phyloP scores from a whole-genome alignment of 1,284 basidiomycete species.

The Ustilago shanxiensis region DNA sequence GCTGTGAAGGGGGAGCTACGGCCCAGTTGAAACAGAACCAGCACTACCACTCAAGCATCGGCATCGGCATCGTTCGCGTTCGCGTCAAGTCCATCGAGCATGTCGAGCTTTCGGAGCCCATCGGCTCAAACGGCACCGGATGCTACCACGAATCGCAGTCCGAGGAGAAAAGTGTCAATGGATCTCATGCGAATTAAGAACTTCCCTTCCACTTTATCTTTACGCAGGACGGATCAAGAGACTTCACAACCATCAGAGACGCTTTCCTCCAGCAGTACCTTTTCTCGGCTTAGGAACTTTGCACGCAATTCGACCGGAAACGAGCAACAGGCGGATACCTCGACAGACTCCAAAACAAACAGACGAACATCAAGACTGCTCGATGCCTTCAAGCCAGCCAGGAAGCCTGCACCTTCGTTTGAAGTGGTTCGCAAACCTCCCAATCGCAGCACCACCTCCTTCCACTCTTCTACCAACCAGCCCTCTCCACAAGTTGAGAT shows the following conservation, averaged over 20 bases:
- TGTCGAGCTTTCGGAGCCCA: constrained; percentile 18
- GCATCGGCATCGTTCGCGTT: background rate
- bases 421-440: constrained; percentile 52
- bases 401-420: constrained; percentile 39
- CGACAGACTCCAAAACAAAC: constrained; percentile 14
- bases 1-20: background rate
- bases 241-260: constrained; percentile 12
- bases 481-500: constrained; percentile 18
- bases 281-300: constrained; percentile 37
- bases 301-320: constrained; percentile 17
- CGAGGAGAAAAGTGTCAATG: constrained; percentile 32
- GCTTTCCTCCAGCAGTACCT: constrained; percentile 18
- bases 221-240: constrained; percentile 38
- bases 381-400: constrained; percentile 47
- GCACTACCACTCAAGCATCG: background rate
- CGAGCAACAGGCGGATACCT: constrained; percentile 21
- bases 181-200: constrained; percentile 44
- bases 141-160: constrained; percentile 20
- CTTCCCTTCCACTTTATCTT: constrained; percentile 41
- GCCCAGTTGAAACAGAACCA: background rate
- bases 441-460: constrained; percentile 38
- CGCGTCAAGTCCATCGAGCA: constrained; percentile 1
- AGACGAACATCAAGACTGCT: constrained; percentile 35
- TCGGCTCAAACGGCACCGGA: constrained; percentile 3
- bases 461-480: constrained; percentile 27